Conservation (phyloP, 1,139 yeast species). For the Blastobotrys petasosporus region DNA sequence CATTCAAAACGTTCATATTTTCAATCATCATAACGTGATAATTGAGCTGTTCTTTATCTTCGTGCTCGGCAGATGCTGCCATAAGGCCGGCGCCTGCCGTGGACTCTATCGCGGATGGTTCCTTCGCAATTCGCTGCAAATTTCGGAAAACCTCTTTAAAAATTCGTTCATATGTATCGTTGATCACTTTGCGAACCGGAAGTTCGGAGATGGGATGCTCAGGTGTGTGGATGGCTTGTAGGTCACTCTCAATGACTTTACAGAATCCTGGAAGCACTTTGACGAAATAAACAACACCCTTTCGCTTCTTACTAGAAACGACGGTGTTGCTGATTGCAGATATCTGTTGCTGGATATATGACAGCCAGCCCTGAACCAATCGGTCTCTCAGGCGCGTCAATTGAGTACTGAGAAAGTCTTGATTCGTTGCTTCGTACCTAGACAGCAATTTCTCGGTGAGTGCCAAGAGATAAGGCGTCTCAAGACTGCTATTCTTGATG, state of each 20-base stretch:
- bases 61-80: constrained; percentile 36
- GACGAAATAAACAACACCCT: constrained; percentile 40
- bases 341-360: constrained; percentile 50
- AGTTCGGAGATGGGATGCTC: constrained; percentile 20
- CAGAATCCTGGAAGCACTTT: constrained; percentile 44
- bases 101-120: constrained; percentile 14
- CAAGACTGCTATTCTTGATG: constrained; percentile 36
- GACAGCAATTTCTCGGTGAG: constrained; percentile 38
- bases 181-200: constrained; percentile 37
- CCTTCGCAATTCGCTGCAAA: constrained; percentile 29
- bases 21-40: constrained; percentile 57
- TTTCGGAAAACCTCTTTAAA: constrained; percentile 31
- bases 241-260: constrained; percentile 33
- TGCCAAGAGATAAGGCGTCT: constrained; percentile 41
- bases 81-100: constrained; percentile 10
- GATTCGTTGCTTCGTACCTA: constrained; percentile 47
- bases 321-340: constrained; percentile 50
- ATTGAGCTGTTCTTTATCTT: constrained; percentile 50
- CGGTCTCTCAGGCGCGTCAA: constrained; percentile 50
- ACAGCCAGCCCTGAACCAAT: constrained; percentile 52
- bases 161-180: constrained; percentile 39
- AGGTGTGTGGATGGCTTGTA: constrained; percentile 11
- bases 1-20: constrained; percentile 55
- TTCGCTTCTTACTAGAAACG: constrained; percentile 38
- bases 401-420: constrained; percentile 57